A percentile compares a stretch with the other conserved stretches of the same genome.
Evolutionary conservation across 1,284 basidiomycete genomes (phyloP).

Genomic region (Meripilus lineatus): DNA sequence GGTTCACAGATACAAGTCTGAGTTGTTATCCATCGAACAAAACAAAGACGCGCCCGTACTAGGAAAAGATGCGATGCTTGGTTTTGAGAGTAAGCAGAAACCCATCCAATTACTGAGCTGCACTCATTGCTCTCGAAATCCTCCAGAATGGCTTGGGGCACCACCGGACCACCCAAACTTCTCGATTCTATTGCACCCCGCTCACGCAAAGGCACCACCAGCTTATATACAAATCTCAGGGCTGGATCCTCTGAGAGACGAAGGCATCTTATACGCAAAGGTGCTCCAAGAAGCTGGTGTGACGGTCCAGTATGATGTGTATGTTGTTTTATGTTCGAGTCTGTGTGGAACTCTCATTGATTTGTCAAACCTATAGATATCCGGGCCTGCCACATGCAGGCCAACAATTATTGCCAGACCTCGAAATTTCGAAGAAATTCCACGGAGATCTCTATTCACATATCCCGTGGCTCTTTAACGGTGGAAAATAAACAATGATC

Average conservation of each 20-base stretch:
- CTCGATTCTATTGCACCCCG: constrained; percentile 1
- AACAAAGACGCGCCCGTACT: constrained; percentile 3
- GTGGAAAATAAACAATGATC: too few relatives aligned
- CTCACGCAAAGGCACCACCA: constrained; percentile 1
- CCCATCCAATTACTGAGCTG: too few relatives aligned
- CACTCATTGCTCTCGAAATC: not conserved
- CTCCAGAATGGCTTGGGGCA: not conserved
- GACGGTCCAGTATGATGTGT: constrained; percentile 2
- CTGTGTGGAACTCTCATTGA: not conserved
- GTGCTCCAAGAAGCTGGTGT: constrained; percentile 1
- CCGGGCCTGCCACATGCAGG: constrained; percentile 4
- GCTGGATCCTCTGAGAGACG: constrained; percentile 4
- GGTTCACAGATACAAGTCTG: not conserved
- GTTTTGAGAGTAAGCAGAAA: not conserved
- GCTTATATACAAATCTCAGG: constrained; percentile 3
- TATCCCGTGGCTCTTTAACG: constrained; percentile 10
- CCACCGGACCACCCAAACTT: not conserved
- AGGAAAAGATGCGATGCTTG: not conserved
- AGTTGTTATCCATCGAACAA: not conserved
- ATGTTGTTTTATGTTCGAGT: not conserved
- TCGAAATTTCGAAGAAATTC: constrained; percentile 5
- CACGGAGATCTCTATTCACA: constrained; percentile 7
- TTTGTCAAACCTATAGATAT: not conserved
- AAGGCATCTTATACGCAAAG: constrained; percentile 6
- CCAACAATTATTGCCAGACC: not conserved